A percentile compares a stretch with the other conserved stretches of the same genome.
Conservation (phyloP, 768 basidiomycete species). For the Daedalea quercina region DNA sequence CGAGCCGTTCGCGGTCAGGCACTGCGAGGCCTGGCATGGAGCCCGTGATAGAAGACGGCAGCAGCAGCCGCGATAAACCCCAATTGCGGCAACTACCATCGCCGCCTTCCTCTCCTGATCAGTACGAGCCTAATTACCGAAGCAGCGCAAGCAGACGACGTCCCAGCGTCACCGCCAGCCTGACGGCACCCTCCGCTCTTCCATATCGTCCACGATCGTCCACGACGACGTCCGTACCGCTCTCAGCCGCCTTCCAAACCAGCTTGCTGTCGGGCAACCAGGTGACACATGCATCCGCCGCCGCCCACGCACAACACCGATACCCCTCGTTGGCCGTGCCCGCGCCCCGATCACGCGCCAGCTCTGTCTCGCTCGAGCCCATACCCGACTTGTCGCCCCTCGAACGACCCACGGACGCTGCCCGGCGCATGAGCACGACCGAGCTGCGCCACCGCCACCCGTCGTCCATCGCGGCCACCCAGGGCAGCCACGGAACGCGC, state of each 20-base stretch:
- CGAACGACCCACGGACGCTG: conserved; percentile 8
- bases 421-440: conserved; percentile 14
- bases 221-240: conserved; percentile 7
- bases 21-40: conserved; percentile 11
- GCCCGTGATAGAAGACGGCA: conserved; percentile 15
- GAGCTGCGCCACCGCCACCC: conserved; percentile 13
- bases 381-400: not conserved
- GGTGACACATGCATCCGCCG: conserved; percentile 1
- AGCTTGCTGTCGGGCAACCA: conserved; percentile 11
- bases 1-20: conserved; percentile 4
- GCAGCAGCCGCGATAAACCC: conserved; percentile 2
- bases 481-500: not conserved
- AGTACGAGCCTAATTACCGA: conserved; percentile 9
- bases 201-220: conserved; percentile 19
- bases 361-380: conserved; percentile 2
- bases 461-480: not conserved
- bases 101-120: conserved; percentile 22
- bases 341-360: conserved; percentile 3
- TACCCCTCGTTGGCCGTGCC: conserved; percentile 12
- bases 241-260: conserved; percentile 20
- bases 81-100: conserved; percentile 21
- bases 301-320: conserved; percentile 5
- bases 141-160: conserved; percentile 10
- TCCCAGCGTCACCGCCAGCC: conserved; percentile 14
- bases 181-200: conserved; percentile 13